Evolutionary conservation across 768 basidiomycete genomes (phyloP).

Genomic region (Auriscalpium vulgare): DNA sequence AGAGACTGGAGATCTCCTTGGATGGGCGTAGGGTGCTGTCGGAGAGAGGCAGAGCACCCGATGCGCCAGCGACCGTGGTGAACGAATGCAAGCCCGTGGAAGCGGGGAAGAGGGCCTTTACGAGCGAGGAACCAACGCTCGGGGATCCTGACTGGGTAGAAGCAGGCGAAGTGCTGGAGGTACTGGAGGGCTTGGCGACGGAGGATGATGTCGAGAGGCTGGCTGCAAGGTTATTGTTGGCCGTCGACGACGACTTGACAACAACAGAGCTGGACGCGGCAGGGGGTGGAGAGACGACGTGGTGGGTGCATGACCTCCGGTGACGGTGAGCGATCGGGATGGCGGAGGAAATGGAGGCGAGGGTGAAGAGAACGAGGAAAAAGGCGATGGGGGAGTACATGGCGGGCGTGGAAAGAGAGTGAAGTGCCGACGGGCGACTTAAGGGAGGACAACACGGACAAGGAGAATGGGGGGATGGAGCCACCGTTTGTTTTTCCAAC

Average conservation of each 20-base stretch:
- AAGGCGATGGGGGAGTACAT: not conserved
- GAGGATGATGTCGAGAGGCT: not conserved
- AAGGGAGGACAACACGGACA: too few species aligned
- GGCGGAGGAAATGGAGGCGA: not conserved
- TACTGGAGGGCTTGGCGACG: not conserved
- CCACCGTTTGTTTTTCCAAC: too few species aligned
- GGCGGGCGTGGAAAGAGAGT: not conserved
- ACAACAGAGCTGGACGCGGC: not conserved
- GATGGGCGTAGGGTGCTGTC: conserved; percentile 21
- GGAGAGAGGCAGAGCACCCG: conserved; percentile 18
- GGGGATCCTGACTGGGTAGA: not conserved
- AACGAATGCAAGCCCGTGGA: conserved; percentile 15
- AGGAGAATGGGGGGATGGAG: too few species aligned
- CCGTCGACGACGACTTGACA: not conserved
- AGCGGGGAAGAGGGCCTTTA: conserved; percentile 19
- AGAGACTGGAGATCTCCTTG: conserved; percentile 15
- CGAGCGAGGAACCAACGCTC: not conserved
- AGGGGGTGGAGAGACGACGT: not conserved
- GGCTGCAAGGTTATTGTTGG: not conserved
- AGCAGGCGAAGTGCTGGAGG: not conserved
- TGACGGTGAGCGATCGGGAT: not conserved
- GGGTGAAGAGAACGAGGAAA: not conserved
- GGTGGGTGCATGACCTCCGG: not conserved
- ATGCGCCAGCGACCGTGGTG: conserved; percentile 18
- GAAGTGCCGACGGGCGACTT: too few species aligned